Percentiles rank a stretch among this genome's conserved stretches.
Conservation (phyloP, 352 stramenopile species). For the Phytopythium aichiense region DNA sequence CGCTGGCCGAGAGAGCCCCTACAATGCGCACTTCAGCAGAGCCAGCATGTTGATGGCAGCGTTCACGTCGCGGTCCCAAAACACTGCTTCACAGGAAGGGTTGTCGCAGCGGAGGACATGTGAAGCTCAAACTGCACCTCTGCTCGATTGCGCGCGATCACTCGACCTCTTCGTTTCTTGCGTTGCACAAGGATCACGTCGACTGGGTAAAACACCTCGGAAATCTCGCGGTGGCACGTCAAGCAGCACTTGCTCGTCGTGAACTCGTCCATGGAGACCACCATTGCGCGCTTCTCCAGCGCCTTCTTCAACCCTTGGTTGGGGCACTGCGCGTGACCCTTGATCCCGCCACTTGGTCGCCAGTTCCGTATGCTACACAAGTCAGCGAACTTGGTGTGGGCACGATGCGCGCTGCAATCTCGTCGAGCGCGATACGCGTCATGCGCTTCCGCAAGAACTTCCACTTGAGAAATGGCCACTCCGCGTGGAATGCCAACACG, state of each 20-base stretch:
- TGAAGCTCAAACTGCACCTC: too few relatives aligned
- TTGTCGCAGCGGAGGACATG: too few relatives aligned
- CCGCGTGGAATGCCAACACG: slow-evolving; percentile 7
- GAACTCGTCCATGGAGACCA: background rate
- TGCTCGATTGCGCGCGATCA: too few relatives aligned
- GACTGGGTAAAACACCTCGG: background rate
- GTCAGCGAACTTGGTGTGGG: background rate
- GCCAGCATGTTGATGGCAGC: background rate
- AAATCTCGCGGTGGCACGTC: background rate
- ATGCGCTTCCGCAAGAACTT: background rate
- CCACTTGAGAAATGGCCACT: slow-evolving; percentile 7
- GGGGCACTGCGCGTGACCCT: background rate
- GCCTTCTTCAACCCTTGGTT: background rate
- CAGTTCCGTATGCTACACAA: background rate
- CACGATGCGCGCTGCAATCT: background rate
- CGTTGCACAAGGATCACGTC: too few relatives aligned
- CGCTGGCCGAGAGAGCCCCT: too few relatives aligned
- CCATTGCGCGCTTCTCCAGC: background rate
- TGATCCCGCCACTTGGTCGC: background rate
- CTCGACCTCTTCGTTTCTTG: too few relatives aligned
- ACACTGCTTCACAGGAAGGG: background rate
- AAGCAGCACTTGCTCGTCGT: background rate
- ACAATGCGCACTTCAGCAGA: background rate
- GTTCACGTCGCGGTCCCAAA: background rate
- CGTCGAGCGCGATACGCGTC: background rate